Evolutionary conservation across 1,284 basidiomycete species (phyloP), one percentile per base, ranked within the genome.

Genomic region (Trametes sp.): DNA sequence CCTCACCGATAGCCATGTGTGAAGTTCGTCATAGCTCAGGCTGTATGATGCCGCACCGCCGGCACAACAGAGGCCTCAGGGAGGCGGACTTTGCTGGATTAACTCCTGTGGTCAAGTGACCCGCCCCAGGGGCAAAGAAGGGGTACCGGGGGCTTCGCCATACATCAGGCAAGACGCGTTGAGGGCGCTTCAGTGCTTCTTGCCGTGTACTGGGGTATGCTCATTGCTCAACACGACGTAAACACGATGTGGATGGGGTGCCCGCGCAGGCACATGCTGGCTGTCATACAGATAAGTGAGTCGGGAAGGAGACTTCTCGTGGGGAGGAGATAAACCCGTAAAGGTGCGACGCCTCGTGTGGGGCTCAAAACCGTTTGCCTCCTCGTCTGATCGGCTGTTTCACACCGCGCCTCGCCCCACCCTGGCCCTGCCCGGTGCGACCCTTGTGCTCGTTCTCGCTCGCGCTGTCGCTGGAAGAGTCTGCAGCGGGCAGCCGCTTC

Each of bases 361-460:
- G 35, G 26, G 62, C 58, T 83, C 77, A 92, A 77, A 92, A 92
- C 63, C 87, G 82, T 73, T 84, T 89, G 26, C 85, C 88, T 41
- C 87, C 87, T 68, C 90, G 84, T 75, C 87, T 91, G 61, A 92
- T 78, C 8, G 90, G 90, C 68, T 92, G 90, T 68, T 86, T 83
- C 50, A 87, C 80, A 26, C 87, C 87, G 59, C 86, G 79, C 62
- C 80, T 64, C 71, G 62, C 55, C 19, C 29, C 59, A n/a, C 63
- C 62, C 59, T 70, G 83, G 56, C 78, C 73, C 63, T 76, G 76
- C 56, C 80, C 75, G 31, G 79, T 68, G 33, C 74, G 72, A 62
- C 73, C 75, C 71, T 76, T 83, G 36, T 78, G 78, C 45, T 81
- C 85, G 26, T 76, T 80, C 65, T 86, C 86, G 69, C 84, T 88